Evolutionary conservation across 2,329 filamentous ascomycete species (phyloP), one percentile per base, ranked within the genome.

Genomic region (Cladophialophora chaetospira): DNA sequence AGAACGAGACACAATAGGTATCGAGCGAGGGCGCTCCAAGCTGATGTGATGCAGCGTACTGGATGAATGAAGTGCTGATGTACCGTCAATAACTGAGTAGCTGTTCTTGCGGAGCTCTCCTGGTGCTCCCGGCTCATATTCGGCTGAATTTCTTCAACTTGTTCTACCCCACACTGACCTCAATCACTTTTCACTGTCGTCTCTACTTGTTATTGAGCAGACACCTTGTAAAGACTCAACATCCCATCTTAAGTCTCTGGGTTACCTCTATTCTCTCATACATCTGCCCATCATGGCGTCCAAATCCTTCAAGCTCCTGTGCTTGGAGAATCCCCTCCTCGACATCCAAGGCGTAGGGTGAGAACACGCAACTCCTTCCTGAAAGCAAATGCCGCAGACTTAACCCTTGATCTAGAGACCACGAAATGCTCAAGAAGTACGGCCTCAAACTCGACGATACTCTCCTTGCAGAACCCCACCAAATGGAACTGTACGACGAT

Each of bases 301-400:
- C 68, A 88, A 91, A 78, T 87, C 91, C 76, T 97, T 88, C 79
- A 82, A 89, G 75, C 88, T 99, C 70, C 83, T 97, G 71, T 94
- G 88, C 77, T 79, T 99, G 70, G 94, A 97, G 87, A 99, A 99
- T 78, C 94, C 94, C 75, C 87, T 99, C 69, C 88, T 99, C 69
- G 89, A 99, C 73, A 99, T 99, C 74, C 93, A 97, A 79, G 94
- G 88, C 68, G 75, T 81, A 68, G 84, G 83, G 84, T 86, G 76
- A 63, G 78, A 23, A 23, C 21, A 3, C n/a, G 19, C 9, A 9
- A 11, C 11, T 17, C 13, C n/a, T 13, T 49, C 56, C 61, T 15
- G 17, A 23, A 19, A 11, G 38, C 36, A n/a, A 6, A 10, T 48
- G 25, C n/a, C 44, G 15, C 36, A 2, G 35, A 36, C 33, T 5